These are phyloP conservation scores for Gossypium mustelinum DNA, from an alignment of 345 rosid species.

Conservation along the genomic window DNA sequence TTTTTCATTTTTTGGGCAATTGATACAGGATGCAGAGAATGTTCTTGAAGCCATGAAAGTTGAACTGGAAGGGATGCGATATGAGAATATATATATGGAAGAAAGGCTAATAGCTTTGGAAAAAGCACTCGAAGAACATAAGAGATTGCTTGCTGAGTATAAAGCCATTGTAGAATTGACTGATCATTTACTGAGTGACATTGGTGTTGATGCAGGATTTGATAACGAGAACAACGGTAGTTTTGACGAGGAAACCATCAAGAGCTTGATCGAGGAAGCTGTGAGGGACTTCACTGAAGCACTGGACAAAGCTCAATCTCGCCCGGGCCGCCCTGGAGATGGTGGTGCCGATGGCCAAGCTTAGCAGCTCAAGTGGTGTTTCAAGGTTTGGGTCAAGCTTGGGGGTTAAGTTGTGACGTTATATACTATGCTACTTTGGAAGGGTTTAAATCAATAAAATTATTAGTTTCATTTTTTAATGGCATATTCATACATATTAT, in stretches of 20 bases:
- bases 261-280: neutral
- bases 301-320: neutral
- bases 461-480: no score
- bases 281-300: neutral
- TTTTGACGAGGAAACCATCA: neutral
- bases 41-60: neutral
- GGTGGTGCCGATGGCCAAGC: neutral
- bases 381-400: no score
- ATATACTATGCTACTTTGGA: no score
- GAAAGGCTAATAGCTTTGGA: neutral
- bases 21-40: neutral
- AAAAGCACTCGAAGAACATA: neutral
- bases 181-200: neutral
- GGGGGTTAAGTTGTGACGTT: no score
- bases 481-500: no score
- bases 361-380: no score
- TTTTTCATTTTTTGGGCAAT: no score
- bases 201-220: neutral
- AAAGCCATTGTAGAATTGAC: neutral
- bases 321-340: neutral
- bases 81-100: neutral
- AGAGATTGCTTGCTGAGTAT: neutral
- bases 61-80: neutral
- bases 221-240: no score
- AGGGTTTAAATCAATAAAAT: no score